Base-by-base conservation (phyloP, 2,329 filamentous ascomycete species). In the Ophiocordyceps unilateralis region DNA sequence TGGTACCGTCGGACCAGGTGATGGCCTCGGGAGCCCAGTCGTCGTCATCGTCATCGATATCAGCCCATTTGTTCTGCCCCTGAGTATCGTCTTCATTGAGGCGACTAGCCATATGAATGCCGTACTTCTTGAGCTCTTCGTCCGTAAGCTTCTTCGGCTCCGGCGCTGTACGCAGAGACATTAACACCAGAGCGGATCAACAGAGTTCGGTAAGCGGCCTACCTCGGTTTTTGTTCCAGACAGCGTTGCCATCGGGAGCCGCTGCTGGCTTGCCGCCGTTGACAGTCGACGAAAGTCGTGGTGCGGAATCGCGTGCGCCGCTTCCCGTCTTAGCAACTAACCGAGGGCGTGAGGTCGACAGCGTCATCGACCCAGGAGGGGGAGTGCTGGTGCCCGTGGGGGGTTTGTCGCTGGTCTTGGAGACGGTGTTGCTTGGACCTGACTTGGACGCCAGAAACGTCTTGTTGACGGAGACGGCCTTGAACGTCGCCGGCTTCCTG, bases 221-320 rank as follows among this genome's bases (percentile, higher is more conserved):
- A 81, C 83, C 82, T 67, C 80, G 72, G 58, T 91, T 93, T 63
- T 87, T 88, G 64, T 91, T 93, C 85, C 85, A 93, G 36, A 93
- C 83, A 43, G 73, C 81, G 58, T 67, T 83, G 24, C 74, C 70
- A 58, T 88, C 83, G 14, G 83, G 81, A 22, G 76, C 77, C 46
- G 72, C 56, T 17, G 70, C 68, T 28, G 70, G 54, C 48, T 79
- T 78, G 42, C 72, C 72, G 47, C 76, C 73, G 53, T 76, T 79
- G 53, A 69, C 51, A 8, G 55, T 53, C 7, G 57, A 58, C 8
- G 62, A 55, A 34, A 64, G 60, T 43, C 66, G 60, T 7, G 66
- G 60, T 15, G 61, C 60, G 17, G 71, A 67, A 49, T 74, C 74
- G 41, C 73, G 68, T 39, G 74, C 60, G 39, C 69, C 73, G 49